Evolutionary conservation across 2,329 filamentous ascomycete genomes (phyloP), one percentile per base, ranked within the genome.

Genomic region (Leptographium wingfieldii): DNA sequence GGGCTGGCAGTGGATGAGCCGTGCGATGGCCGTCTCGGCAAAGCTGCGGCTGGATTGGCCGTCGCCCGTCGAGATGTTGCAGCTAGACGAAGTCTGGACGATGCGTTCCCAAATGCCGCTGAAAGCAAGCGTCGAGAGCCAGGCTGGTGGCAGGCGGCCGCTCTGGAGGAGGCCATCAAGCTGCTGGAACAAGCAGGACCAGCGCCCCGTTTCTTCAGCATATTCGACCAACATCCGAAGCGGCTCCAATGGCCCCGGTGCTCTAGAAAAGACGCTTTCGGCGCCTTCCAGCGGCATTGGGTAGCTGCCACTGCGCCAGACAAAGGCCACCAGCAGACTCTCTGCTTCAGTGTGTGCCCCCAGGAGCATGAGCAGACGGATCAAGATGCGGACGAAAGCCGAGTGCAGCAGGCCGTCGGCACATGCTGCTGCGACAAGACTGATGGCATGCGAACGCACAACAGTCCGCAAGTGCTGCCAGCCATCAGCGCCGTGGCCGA

Each of bases 401-500:
- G 71, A 65, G 31, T 73, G 71, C 7, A 80, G 65, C 10, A 80
- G 65, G 0, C 73, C 73, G 25, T 76, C 73, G 0, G 61, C 57
- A 16, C 77, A 74, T 2, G 74, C 77, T 25, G 73, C 69, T 58
- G 66, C 69, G 31, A 81, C 63, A 3, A 77, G 70, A 35, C 72
- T 65, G 19, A 80, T 61, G 9, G 74, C 76, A 61, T 82, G 77
- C 19, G 77, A 73, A 52, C 77, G 72, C 16, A 77, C 74, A 12
- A 80, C 69, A 2, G 67, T 65, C 55, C 73, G 71, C 1, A 82
- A 70, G 61, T 76, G 73, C 59, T 67, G 73, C 76, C 78, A 80
- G 16, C 78, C 78, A 2, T 68, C 68, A 1, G 66, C 65, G 25
- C 71, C 68, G 3, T 49, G 43, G 9, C 76, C 76, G 3, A 79